Base-by-base conservation (phyloP, 2,329 filamentous ascomycete species). In the Hortaea sp. region DNA sequence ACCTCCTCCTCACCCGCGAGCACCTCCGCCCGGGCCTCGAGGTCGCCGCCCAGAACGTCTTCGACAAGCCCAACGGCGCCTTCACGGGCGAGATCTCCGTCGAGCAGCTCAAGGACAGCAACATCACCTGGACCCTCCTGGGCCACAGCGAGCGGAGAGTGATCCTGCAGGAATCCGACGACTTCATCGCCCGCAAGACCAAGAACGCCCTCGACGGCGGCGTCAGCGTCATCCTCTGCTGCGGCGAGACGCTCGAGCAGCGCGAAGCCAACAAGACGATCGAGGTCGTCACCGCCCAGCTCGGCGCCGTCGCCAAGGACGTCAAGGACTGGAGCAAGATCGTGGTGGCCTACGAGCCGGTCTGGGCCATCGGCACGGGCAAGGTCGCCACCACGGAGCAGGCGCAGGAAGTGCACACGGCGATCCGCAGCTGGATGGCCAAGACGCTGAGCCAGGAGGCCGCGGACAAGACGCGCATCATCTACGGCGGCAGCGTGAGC, bases 1-100 rank as follows among this genome's bases (percentile, higher is more conserved):
- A 95, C 77, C 87, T 98, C 60, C 79, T 87, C 64, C 81, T 89
- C 55, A 81, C 88, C 63, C 87, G 87, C 62, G 82, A 92, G 67
- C 76, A 82, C 63, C 78, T 90, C 61, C 80, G 82, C 66, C 64
- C 78, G 59, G 81, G 82, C 55, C 76, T 98, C 66, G 84, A 86
- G 64, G 85, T 98, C 53, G 85, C 90, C 48, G 84, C 92, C 48
- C 92, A 98, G 75, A 98, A 98, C 72, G 88, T 97, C 69, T 97
- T 81, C 72, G 86, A 97, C 58, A 59, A 62, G 56, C 88, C 88
- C 67, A 88, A 92, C 69, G 92, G 92, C 60, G 92, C 92, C 61
- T 97, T 85, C 77, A 98, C 92, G 32, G 92, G 92, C 63, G 92
- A 98, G 75, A 92, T 95, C 73, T 89, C 84, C 56, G 89, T 89